These are phyloP conservation scores for Penicillium concentricum DNA, from an alignment of 2,329 filamentous ascomycete genomes.

Conservation along the genomic window DNA sequence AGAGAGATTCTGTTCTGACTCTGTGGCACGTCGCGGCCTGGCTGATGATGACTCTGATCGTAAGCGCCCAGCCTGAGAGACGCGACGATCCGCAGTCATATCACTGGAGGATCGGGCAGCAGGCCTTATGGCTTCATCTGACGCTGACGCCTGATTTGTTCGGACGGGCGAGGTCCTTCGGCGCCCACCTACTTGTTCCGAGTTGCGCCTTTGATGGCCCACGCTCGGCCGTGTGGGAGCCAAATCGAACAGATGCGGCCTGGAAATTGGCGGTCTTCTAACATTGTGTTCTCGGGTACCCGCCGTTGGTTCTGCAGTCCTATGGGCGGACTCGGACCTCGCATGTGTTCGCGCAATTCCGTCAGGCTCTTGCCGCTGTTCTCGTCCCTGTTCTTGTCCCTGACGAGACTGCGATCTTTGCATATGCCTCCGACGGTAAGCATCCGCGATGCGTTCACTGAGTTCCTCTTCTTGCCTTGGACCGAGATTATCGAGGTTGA, in stretches of 20 bases:
- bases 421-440: slow-evolving; percentile 72
- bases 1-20: slow-evolving; percentile 32
- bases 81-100: slow-evolving; percentile 34
- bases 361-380: slow-evolving; percentile 34
- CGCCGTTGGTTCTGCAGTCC: slow-evolving; percentile 17
- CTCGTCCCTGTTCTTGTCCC: slow-evolving; percentile 32
- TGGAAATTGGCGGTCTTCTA: slow-evolving; percentile 29
- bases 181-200: slow-evolving; percentile 34
- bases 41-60: slow-evolving; percentile 26
- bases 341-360: slow-evolving; percentile 28
- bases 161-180: slow-evolving; percentile 37
- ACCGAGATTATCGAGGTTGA: slow-evolving; percentile 85
- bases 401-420: slow-evolving; percentile 40
- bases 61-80: slow-evolving; percentile 25
- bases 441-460: slow-evolving; percentile 85
- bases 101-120: slow-evolving; percentile 38
- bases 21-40: slow-evolving; percentile 33
- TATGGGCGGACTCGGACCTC: slow-evolving; percentile 33
- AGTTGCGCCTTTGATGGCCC: slow-evolving; percentile 37
- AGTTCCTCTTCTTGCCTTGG: slow-evolving; percentile 83
- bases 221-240: slow-evolving; percentile 21
- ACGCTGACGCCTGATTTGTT: slow-evolving; percentile 33
- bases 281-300: slow-evolving; percentile 18
- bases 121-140: slow-evolving; percentile 34
- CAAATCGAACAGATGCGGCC: slow-evolving; percentile 37